Percentiles rank a stretch among this genome's conserved stretches.
These are phyloP conservation scores for Rhizoctonia solani DNA, from an alignment of 1,284 basidiomycete genomes.

Conservation along the genomic window DNA sequence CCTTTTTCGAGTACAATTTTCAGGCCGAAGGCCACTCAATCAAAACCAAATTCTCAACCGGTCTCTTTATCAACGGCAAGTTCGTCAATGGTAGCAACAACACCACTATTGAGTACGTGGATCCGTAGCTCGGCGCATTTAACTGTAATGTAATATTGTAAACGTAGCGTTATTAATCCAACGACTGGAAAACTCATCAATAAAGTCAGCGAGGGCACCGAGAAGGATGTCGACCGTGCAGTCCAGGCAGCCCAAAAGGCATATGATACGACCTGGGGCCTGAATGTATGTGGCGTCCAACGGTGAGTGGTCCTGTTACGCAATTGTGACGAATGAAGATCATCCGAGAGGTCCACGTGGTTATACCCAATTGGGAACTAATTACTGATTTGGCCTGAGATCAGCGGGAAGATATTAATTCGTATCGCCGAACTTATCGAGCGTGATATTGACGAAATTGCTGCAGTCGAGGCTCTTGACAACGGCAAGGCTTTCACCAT, in stretches of 20 bases:
- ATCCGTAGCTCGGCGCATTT: background rate
- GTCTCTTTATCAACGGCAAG: conserved; percentile 83
- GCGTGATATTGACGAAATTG: conserved; percentile 68
- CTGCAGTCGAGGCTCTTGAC: conserved; percentile 81
- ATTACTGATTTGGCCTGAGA: background rate
- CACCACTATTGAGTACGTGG: conserved; percentile 69
- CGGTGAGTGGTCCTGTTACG: conserved; percentile 23
- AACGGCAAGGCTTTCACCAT: conserved; percentile 80
- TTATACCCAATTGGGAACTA: background rate
- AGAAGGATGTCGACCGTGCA: conserved; percentile 75
- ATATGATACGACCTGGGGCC: conserved; percentile 75
- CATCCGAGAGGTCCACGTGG: too few relatives aligned
- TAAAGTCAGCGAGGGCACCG: conserved; percentile 67
- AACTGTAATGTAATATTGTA: conserved; percentile 15
- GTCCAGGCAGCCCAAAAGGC: conserved; percentile 79
- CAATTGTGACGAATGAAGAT: too few relatives aligned
- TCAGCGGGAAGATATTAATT: conserved; percentile 65
- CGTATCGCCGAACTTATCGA: conserved; percentile 80
- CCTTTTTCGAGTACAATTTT: conserved; percentile 38
- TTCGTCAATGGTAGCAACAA: conserved; percentile 71
- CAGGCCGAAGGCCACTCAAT: conserved; percentile 10
- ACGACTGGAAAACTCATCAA: conserved; percentile 74
- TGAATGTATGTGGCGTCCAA: conserved; percentile 48
- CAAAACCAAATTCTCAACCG: conserved; percentile 57
- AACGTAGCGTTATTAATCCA: conserved; percentile 76